Evolutionary conservation across 2,329 filamentous ascomycete species (phyloP).

Genomic region (Colletotrichum lindemuthianum): DNA sequence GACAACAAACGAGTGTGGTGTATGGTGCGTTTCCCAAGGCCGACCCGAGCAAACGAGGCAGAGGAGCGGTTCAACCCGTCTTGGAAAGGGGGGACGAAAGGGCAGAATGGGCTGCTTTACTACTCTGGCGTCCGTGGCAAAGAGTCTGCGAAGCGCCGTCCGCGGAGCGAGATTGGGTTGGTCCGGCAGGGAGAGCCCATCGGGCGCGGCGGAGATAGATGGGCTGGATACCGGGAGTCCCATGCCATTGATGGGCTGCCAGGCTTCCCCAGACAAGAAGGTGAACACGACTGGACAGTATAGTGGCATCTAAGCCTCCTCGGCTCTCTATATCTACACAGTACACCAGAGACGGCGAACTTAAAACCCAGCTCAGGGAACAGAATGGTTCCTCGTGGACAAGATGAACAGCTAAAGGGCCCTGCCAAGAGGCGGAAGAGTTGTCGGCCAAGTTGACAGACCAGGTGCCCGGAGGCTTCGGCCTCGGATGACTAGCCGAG

Average conservation of each 20-base stretch:
- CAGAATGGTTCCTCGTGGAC: too few species aligned
- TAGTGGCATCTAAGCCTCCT: slow-evolving; percentile 2
- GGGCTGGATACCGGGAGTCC: slow-evolving; percentile 8
- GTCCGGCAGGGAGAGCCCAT: slow-evolving; percentile 14
- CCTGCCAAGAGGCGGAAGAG: slow-evolving; percentile 2
- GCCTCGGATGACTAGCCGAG: not conserved
- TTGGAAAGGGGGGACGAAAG: not conserved
- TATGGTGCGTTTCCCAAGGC: too few species aligned
- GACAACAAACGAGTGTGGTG: too few species aligned
- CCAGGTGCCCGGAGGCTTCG: slow-evolving; percentile 14
- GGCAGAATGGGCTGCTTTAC: not conserved
- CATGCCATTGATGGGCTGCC: slow-evolving; percentile 15
- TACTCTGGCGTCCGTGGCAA: slow-evolving; percentile 11
- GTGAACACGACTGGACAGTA: not conserved
- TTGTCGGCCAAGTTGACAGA: not conserved
- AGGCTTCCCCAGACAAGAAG: not conserved
- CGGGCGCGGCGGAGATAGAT: slow-evolving; percentile 1
- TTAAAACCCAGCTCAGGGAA: not conserved
- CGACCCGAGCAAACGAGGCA: too few species aligned
- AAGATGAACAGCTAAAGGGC: not conserved
- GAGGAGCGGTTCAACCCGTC: too few species aligned
- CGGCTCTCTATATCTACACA: slow-evolving; percentile 8
- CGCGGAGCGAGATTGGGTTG: slow-evolving; percentile 6
- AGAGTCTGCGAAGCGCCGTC: not conserved
- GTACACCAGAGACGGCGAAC: not conserved